A percentile compares a stretch with the other conserved stretches of the same genome.
Conservation (phyloP, 2,329 filamentous ascomycete species). For the Stenocarpella maydis region DNA sequence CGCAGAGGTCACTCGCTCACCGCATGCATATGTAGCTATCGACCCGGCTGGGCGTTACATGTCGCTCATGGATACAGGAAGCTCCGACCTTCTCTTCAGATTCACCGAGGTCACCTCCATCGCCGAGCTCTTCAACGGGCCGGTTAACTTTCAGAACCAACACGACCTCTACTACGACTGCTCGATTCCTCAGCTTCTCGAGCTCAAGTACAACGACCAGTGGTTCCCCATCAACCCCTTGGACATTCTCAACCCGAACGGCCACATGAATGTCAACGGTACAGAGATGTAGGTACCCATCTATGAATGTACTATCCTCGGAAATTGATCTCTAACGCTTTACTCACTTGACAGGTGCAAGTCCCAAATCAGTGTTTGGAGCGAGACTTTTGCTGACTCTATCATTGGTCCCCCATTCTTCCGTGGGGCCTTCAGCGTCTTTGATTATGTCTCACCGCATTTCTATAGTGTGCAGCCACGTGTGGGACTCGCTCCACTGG, state of each 20-base stretch:
- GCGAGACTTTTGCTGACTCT: neutral
- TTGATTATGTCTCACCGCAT: neutral
- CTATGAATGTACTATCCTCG: neutral
- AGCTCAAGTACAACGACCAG: slow-evolving; percentile 2
- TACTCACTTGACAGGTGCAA: neutral
- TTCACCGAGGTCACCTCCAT: neutral
- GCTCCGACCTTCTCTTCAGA: neutral
- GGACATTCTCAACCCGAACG: slow-evolving; percentile 4
- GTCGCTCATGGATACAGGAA: slow-evolving; percentile 5
- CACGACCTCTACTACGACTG: slow-evolving; percentile 19
- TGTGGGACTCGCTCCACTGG: slow-evolving; percentile 7
- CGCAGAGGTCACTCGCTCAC: neutral
- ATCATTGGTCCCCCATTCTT: neutral
- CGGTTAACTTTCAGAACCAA: neutral
- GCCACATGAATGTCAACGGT: neutral
- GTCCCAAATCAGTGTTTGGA: slow-evolving; percentile 12
- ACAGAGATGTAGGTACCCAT: neutral
- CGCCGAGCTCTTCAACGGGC: slow-evolving; percentile 7
- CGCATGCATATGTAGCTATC: neutral
- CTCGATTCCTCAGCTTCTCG: slow-evolving; percentile 14
- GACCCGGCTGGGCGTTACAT: slow-evolving; percentile 1
- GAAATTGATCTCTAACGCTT: neutral
- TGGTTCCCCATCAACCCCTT: slow-evolving; percentile 1
- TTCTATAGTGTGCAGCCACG: slow-evolving; percentile 5
- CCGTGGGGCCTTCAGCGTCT: slow-evolving; percentile 4